Conservation (phyloP, 768 basidiomycete genomes). For the Hypsizygus marmoreus region DNA sequence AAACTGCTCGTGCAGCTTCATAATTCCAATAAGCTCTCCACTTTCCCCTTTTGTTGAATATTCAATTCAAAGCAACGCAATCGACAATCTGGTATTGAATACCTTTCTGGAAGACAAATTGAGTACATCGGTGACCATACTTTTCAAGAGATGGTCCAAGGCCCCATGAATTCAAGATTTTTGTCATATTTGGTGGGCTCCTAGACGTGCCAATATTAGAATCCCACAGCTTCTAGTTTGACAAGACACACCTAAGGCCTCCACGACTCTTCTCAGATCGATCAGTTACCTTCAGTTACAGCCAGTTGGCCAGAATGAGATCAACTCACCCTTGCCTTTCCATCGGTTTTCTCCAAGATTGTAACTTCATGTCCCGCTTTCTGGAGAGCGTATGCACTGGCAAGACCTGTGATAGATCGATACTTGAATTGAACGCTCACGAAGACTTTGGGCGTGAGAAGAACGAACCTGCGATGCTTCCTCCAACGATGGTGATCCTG, state of each 20-base stretch:
- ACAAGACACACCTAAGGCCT: slow-evolving; percentile 37
- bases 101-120: slow-evolving; percentile 32
- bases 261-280: slow-evolving; percentile 35
- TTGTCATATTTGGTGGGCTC: slow-evolving; percentile 59
- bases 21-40: slow-evolving; percentile 44
- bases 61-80: no score
- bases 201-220: slow-evolving; percentile 16
- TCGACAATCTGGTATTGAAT: no score
- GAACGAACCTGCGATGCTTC: slow-evolving; percentile 43
- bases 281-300: slow-evolving; percentile 2
- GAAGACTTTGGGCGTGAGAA: slow-evolving; percentile 5
- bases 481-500: slow-evolving; percentile 43
- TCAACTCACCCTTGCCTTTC: slow-evolving; percentile 40
- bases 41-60: slow-evolving; percentile 35
- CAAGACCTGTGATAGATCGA: slow-evolving; percentile 41
- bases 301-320: neutral
- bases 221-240: neutral
- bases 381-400: slow-evolving; percentile 54
- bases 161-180: slow-evolving; percentile 58
- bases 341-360: slow-evolving; percentile 52
- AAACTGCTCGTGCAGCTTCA: slow-evolving; percentile 49
- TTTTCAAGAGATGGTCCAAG: slow-evolving; percentile 43
- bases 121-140: slow-evolving; percentile 34
- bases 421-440: slow-evolving; percentile 2
- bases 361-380: slow-evolving; percentile 62